Evolutionary conservation across 2,329 filamentous ascomycete genomes (phyloP).

Genomic region (Aureobasidium sp.): DNA sequence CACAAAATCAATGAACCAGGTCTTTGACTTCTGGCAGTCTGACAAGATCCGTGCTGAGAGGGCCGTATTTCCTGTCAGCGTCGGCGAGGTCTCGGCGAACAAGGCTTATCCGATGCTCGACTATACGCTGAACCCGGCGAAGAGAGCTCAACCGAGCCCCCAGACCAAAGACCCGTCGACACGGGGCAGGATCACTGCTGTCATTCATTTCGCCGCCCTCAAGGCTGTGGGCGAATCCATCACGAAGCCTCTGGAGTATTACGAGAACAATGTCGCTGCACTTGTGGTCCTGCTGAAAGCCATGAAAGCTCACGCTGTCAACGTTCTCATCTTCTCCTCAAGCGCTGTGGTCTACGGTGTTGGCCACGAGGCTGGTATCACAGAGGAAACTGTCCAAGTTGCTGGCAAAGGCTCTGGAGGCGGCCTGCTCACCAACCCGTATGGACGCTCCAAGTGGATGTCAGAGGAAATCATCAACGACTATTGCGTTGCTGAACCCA

Average conservation of each 20-base stretch:
- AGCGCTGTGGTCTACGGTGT: constrained; percentile 60
- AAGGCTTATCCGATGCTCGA: constrained; percentile 12
- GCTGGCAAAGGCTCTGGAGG: constrained; percentile 34
- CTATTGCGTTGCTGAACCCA: constrained; percentile 52
- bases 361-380: constrained; percentile 11
- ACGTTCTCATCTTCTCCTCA: constrained; percentile 61
- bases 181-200: constrained; percentile 50
- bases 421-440: constrained; percentile 56
- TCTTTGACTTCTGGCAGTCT: constrained; percentile 27
- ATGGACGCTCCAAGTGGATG: constrained; percentile 62
- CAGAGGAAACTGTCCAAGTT: constrained; percentile 16
- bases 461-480: constrained; percentile 60
- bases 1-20: constrained; percentile 34
- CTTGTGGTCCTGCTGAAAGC: constrained; percentile 53
- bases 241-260: constrained; percentile 54
- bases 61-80: constrained; percentile 31
- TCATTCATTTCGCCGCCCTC: constrained; percentile 65
- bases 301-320: constrained; percentile 54
- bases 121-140: not conserved
- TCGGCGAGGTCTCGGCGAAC: constrained; percentile 4
- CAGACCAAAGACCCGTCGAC: constrained; percentile 26
- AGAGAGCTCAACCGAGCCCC: constrained; percentile 14
- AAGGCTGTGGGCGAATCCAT: constrained; percentile 62
- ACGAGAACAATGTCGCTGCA: constrained; percentile 61
- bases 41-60: constrained; percentile 7